Base-by-base conservation (phyloP, 768 basidiomycete genomes). In the Tricholoma matsutake region DNA sequence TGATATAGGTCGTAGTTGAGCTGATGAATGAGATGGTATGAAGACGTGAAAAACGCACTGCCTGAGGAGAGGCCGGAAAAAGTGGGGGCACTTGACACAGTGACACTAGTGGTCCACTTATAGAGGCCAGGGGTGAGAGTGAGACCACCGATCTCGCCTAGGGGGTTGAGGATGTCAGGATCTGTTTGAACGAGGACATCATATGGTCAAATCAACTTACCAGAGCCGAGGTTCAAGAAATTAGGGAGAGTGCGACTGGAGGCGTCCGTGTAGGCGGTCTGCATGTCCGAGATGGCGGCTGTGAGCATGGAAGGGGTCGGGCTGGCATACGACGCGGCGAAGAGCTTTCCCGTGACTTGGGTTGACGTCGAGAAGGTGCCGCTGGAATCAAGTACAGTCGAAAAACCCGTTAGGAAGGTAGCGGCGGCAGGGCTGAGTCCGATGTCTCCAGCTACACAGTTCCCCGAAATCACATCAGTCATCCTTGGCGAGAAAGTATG, bases 241-340 rank as follows among this genome's bases (percentile, higher is more conserved):
- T 60, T 47, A 1, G 69, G 66, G 34, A 56, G 57, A n/a, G 53
- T 41, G 14, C 67, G 61, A 6, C 65, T 61, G 22, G 58, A 22
- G 22, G 68, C 67, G 45, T 69, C 66, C 20, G 37, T 60, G 61
- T 59, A 67, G 10, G 69, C 69, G 6, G 69, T 63, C 29, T 61
- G 43, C 69, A 71, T 65, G 61, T 71, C 64, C 16, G 29, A 34
- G 49, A 68, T 56, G 18, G 68, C 67, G 8, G 63, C 62, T 8
- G 61, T 67, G 53, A 71, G 64, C 13, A 52, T 54, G 6, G 61
- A 32, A 16, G 69, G 69, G 25, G 69, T 71, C 13, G 69, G 68
- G 7, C 52, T 37, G 22, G 51, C 49, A 53, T 65, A 71, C 9
- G 58, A 41, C 14, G 69, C 68, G 7, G 68, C 69, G 54, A 58